Conservation (phyloP, 441 rosid species). For the Omphalea diandra region DNA sequence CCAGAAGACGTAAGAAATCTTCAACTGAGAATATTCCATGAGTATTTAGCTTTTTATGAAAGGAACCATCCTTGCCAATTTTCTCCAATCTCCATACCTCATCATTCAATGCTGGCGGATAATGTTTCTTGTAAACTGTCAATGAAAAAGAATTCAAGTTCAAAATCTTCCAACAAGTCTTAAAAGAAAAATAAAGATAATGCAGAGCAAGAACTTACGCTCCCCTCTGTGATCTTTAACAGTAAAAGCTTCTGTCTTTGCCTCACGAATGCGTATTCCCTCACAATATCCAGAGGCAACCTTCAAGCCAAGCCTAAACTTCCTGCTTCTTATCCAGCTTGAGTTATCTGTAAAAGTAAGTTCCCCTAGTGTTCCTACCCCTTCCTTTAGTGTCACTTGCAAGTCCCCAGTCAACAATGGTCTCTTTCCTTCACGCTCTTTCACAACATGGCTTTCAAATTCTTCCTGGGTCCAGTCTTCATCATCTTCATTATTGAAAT, state of each 20-base stretch:
- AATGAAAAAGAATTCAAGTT: conserved; percentile 1
- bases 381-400: conserved; percentile 90
- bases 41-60: conserved; percentile 76
- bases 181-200: conserved; percentile 5
- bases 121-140: conserved; percentile 97
- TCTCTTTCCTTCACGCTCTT: conserved; percentile 98
- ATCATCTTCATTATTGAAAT: conserved; percentile 87
- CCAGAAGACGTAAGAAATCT: conserved; percentile 76
- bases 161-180: neutral
- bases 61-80: conserved; percentile 98
- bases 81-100: conserved; percentile 99
- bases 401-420: conserved; percentile 87
- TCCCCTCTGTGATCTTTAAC: conserved; percentile 99
- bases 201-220: conserved; percentile 44
- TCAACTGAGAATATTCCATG: conserved; percentile 58
- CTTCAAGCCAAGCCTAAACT: conserved; percentile 91
- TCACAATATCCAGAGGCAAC: conserved; percentile 73
- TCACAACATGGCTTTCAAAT: conserved; percentile 91
- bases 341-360: conserved; percentile 95
- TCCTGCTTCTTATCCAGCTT: conserved; percentile 98
- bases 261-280: conserved; percentile 83
- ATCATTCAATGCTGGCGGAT: conserved; percentile 87
- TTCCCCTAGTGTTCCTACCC: conserved; percentile 93
- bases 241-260: conserved; percentile 95
- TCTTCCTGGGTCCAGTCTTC: conserved; percentile 94